Evolutionary conservation across 169 alveolate species (phyloP).

Genomic region (Cryptosporidium bovis): DNA sequence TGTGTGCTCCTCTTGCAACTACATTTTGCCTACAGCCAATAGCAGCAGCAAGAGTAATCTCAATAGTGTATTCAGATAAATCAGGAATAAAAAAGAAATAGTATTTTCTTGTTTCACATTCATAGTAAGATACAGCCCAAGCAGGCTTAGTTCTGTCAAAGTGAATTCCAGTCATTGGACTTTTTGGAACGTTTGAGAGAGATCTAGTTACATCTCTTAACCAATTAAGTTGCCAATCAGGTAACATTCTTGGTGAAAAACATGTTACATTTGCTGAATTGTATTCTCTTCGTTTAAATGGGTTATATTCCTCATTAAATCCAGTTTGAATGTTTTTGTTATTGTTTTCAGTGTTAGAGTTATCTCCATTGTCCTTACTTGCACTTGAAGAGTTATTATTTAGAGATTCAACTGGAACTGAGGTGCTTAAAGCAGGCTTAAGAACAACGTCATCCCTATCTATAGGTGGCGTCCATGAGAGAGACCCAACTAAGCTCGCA

Average conservation of each 20-base stretch:
- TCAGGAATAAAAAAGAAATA: constrained; percentile 73
- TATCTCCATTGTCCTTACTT: neutral
- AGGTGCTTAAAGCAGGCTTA: constrained; percentile 1
- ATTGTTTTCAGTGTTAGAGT: neutral
- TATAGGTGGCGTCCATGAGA: constrained; percentile 60
- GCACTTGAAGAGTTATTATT: neutral
- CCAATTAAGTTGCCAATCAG: constrained; percentile 75
- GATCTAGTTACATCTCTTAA: constrained; percentile 72
- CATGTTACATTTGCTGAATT: constrained; percentile 58
- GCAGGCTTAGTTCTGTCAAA: constrained; percentile 75
- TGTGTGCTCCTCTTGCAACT: constrained; percentile 72
- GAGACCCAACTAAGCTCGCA: constrained; percentile 56
- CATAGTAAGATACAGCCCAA: constrained; percentile 75
- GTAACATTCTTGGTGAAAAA: constrained; percentile 74
- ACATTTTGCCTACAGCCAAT: constrained; percentile 75
- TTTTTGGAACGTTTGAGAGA: constrained; percentile 63
- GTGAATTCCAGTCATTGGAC: constrained; percentile 75
- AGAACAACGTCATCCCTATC: constrained; percentile 38
- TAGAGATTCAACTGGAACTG: neutral
- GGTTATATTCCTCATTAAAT: constrained; percentile 40
- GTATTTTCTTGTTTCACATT: constrained; percentile 69
- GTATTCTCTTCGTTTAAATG: constrained; percentile 63
- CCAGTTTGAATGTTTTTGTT: neutral
- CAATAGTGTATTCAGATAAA: constrained; percentile 60
- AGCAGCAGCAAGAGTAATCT: constrained; percentile 69